These are phyloP conservation scores for Przewalskia tangutica DNA, from an alignment of 257 asterid species.

Conservation along the genomic window DNA sequence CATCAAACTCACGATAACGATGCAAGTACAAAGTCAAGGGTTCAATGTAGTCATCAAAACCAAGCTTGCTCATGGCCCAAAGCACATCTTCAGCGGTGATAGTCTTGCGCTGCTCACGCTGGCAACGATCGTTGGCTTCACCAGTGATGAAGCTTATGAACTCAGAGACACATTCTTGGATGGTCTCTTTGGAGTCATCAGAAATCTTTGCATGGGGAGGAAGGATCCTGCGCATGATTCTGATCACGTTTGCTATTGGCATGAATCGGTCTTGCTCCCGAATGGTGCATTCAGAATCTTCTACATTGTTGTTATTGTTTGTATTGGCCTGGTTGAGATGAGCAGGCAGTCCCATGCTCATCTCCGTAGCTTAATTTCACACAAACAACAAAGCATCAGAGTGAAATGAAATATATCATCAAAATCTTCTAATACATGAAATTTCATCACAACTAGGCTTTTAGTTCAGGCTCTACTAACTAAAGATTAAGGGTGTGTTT, in stretches of 20 bases:
- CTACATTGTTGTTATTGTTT: neutral
- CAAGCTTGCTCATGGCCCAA: conserved; percentile 98
- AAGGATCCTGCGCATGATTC: conserved; percentile 82
- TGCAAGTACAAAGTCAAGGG: conserved; percentile 76
- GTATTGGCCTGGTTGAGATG: conserved; percentile 16
- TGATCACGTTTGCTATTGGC: conserved; percentile 91
- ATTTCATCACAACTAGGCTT: no score
- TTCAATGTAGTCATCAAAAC: conserved; percentile 91
- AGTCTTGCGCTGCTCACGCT: conserved; percentile 90
- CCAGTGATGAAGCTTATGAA: conserved; percentile 90
- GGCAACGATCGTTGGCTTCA: conserved; percentile 95
- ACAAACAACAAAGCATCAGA: neutral
- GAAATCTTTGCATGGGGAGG: conserved; percentile 89
- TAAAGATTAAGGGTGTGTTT: no score
- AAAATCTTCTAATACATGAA: neutral
- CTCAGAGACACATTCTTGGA: conserved; percentile 91
- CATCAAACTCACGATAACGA: conserved; percentile 75
- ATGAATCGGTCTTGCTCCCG: conserved; percentile 96
- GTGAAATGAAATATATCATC: neutral
- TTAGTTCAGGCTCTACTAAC: no score
- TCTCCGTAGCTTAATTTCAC: conserved; percentile 20
- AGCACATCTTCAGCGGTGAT: conserved; percentile 89
- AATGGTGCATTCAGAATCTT: conserved; percentile 51
- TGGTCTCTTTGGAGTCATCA: conserved; percentile 90
- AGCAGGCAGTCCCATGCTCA: conserved; percentile 35